These are phyloP conservation scores for Brachypodium distachyon DNA, from an alignment of 202 grass and related monocot genomes.

Conservation along the genomic window DNA sequence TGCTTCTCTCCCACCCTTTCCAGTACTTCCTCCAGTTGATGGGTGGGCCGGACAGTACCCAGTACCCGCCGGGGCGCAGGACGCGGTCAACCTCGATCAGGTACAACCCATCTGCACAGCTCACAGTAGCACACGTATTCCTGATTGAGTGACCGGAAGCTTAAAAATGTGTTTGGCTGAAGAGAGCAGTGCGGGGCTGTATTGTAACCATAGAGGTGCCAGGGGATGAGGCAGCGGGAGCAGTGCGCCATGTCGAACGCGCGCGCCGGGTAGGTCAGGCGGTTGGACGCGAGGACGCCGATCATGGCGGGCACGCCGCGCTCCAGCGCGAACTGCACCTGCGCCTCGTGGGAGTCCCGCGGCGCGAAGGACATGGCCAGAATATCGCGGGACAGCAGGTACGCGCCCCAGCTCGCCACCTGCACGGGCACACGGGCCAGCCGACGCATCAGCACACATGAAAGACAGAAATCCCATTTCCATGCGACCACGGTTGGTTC, in stretches of 20 bases:
- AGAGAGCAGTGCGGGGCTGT: not conserved
- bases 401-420: constrained; percentile 97
- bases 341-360: constrained; percentile 84
- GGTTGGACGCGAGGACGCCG: constrained; percentile 81
- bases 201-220: constrained; percentile 86
- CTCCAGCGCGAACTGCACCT: constrained; percentile 95
- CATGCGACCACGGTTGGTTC: not conserved
- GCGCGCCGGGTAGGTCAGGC: constrained; percentile 82
- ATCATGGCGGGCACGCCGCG: constrained; percentile 94
- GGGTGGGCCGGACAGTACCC: constrained; percentile 78
- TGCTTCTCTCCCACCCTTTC: constrained; percentile 85
- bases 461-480: not conserved
- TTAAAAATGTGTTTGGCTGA: not conserved
- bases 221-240: constrained; percentile 85
- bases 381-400: constrained; percentile 69
- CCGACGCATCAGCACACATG: not conserved
- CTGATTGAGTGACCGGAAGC: not conserved
- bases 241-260: constrained; percentile 94
- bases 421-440: not conserved
- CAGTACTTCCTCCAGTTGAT: constrained; percentile 82
- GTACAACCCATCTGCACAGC: constrained; percentile 62
- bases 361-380: constrained; percentile 95
- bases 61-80: constrained; percentile 81
- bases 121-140: not conserved
- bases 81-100: constrained; percentile 84